Percentiles rank a stretch among this genome's conserved stretches.
Conservation (phyloP, 257 asterid species). For the Leonotis leonurus region DNA sequence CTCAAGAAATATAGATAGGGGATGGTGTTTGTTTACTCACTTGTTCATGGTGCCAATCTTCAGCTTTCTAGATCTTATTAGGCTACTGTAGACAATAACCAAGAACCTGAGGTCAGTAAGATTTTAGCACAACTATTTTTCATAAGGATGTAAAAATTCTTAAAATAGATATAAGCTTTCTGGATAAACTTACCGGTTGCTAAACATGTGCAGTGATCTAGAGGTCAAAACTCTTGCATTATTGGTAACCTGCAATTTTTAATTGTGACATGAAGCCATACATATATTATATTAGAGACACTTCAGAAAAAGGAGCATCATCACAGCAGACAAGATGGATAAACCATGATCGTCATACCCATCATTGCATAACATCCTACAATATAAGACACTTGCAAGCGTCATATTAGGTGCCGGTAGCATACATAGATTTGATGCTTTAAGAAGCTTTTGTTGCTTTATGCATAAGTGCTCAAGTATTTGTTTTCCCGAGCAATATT, state of each 20-base stretch:
- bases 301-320: neutral
- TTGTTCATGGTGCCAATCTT: constrained; percentile 39
- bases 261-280: neutral
- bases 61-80: constrained; percentile 38
- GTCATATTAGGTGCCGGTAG: neutral
- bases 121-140: neutral
- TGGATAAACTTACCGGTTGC: constrained; percentile 33
- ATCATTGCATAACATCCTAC: neutral
- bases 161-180: neutral
- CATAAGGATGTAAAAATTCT: neutral
- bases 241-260: constrained; percentile 37
- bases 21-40: constrained; percentile 21
- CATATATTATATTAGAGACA: neutral
- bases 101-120: neutral
- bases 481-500: neutral
- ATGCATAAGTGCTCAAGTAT: neutral
- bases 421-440: neutral
- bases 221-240: constrained; percentile 37
- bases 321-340: neutral
- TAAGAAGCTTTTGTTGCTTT: neutral
- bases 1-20: neutral
- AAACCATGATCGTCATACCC: neutral
- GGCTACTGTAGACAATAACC: constrained; percentile 23
- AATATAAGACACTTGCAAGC: neutral
- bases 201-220: constrained; percentile 40